Conservation (phyloP, 179 eudicot genomes). For the Sideroxylon spinosum region DNA sequence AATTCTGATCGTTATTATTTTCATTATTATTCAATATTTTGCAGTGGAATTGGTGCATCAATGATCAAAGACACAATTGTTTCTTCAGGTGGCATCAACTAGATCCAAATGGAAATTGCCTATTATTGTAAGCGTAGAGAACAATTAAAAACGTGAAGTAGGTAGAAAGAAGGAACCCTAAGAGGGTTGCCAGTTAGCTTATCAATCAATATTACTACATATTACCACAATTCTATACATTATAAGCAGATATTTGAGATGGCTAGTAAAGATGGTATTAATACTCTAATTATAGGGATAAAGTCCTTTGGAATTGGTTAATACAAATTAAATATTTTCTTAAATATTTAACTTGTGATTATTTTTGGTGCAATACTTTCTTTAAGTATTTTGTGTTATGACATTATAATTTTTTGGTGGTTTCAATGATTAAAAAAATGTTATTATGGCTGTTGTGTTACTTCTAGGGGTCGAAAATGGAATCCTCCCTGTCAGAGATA, state of each 20-base stretch:
- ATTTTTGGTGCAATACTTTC: no score
- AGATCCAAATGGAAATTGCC: conserved; percentile 77
- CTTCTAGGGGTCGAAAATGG: conserved; percentile 83
- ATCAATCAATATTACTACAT: no score
- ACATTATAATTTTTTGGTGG: conserved; percentile 5
- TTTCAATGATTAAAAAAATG: conserved; percentile 3
- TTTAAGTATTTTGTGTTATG: background rate
- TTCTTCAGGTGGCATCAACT: background rate
- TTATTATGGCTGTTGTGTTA: conserved; percentile 24
- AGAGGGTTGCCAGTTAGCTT: no score
- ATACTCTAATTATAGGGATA: no score
- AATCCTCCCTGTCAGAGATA: conserved; percentile 93
- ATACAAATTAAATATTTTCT: no score
- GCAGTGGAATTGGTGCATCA: background rate
- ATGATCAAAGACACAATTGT: background rate
- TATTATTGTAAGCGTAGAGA: no score
- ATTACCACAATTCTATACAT: background rate
- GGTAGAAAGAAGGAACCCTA: no score
- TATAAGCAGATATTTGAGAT: background rate
- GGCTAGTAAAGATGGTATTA: no score
- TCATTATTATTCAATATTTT: background rate
- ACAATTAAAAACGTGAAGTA: background rate
- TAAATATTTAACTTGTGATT: no score
- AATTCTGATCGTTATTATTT: background rate
- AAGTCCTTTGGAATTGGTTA: no score